Evolutionary conservation across 768 basidiomycete genomes (phyloP), one percentile per base, ranked within the genome.

Genomic region (Panus rudis): DNA sequence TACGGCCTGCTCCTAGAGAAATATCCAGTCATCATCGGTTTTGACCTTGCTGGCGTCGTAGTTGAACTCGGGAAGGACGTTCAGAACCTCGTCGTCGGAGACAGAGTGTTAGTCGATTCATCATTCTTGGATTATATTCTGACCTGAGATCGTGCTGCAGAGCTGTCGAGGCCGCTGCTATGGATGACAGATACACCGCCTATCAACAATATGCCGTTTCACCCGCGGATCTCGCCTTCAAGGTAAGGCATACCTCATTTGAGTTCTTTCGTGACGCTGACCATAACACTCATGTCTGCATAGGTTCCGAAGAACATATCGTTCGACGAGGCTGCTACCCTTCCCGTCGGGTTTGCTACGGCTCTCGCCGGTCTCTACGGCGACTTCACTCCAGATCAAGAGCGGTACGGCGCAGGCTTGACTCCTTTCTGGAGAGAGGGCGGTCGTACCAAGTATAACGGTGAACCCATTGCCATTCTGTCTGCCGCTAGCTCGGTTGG

Each of bases 41-140:
- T 41, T 1, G 52, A 56, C 39, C 40, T 27, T 22, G 62, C 71
- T 0, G 72, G 72, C 3, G 48, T 57, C 7, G 66, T 75, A 16
- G 61, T 63, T 23, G 57, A 54, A 8, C 52, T 69, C 19, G 72
- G 71, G 12, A 56, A 63, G 20, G 66, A 59, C 4, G 69, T 71
- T 0, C 47, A 43, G 10, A 46, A 49, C 16, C 66, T 68, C 28
- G 54, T 54, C 34, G 60, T 62, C 22, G 73, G 73, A 24, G 67
- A 73, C 51, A 65, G 54, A 40, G 66, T 73, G 67, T 66, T 53
- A 30, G 58, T 44, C 2, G 1, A 6, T 24, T 26, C 8, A 16
- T 6, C 23, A 22, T 21, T 13, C 37, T 27, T 12, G 22, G 17
- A 26, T 17, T 16, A 17, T 6, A 16, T 39, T 22, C 33, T 65